phyloP scores from a whole-genome alignment of 331 rosid genomes.

The Quercus lobata region DNA sequence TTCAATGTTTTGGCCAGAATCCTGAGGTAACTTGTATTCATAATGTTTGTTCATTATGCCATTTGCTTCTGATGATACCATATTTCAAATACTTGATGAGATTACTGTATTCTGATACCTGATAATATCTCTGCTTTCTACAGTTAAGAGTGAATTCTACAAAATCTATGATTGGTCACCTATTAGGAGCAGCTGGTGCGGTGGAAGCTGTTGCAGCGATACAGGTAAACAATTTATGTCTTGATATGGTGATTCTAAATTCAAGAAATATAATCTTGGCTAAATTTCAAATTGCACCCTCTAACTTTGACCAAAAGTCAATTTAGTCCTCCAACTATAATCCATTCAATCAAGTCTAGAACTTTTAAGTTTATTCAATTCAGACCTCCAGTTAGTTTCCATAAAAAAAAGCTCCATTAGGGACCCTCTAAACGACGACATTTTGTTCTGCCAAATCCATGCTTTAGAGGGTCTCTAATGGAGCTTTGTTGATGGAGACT shows the following conservation, averaged over 20 bases:
- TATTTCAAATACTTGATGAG: background rate
- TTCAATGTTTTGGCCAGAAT: constrained; percentile 87
- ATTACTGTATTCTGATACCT: background rate
- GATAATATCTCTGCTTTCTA: constrained; percentile 22
- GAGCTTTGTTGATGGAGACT: too few relatives aligned
- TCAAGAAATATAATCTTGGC: background rate
- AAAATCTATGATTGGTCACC: constrained; percentile 97
- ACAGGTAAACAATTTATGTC: constrained; percentile 45
- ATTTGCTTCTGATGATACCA: background rate
- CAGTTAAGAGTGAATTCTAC: constrained; percentile 88
- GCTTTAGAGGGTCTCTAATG: too few relatives aligned
- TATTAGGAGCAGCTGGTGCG: constrained; percentile 95
- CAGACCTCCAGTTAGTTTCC: too few relatives aligned
- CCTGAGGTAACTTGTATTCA: constrained; percentile 47
- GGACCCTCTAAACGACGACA: too few relatives aligned
- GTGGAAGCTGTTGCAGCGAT: constrained; percentile 96
- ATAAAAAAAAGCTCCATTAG: too few relatives aligned
- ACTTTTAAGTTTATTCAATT: too few relatives aligned
- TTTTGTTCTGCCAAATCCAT: too few relatives aligned
- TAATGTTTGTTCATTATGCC: background rate
- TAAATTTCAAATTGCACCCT: too few relatives aligned
- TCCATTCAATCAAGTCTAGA: too few relatives aligned
- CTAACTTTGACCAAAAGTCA: too few relatives aligned
- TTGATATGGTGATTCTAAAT: background rate
- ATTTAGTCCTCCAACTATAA: too few relatives aligned